A percentile compares a stretch with the other conserved stretches of the same genome.
Evolutionary conservation across 2,329 filamentous ascomycete genomes (phyloP).

Genomic region (Rutstroemia sydowiana): DNA sequence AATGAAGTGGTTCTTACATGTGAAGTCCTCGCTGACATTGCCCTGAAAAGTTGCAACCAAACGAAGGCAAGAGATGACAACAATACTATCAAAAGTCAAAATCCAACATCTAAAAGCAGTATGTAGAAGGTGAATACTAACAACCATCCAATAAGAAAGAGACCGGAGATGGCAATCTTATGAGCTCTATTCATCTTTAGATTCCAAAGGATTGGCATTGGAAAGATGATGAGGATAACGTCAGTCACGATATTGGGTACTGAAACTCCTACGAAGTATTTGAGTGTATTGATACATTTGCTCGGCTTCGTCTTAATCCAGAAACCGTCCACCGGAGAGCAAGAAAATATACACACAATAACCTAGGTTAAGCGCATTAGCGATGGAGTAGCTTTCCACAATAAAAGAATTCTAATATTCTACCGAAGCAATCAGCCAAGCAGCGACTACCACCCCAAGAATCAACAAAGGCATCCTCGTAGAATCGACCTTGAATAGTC

Average conservation of each 20-base stretch:
- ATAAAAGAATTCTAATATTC: no score
- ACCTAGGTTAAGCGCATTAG: no score
- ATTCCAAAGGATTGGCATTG: neutral
- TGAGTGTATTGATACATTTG: neutral
- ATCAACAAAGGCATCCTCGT: neutral
- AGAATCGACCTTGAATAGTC: neutral
- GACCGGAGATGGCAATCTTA: neutral
- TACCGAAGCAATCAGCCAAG: neutral
- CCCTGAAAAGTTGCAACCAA: neutral
- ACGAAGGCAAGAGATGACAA: constrained; percentile 1
- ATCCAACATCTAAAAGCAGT: no score
- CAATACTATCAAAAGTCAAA: neutral
- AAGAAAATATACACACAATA: neutral
- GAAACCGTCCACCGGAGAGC: neutral
- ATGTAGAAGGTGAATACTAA: no score
- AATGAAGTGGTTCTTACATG: no score
- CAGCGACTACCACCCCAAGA: neutral
- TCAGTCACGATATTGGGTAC: neutral
- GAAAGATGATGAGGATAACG: neutral
- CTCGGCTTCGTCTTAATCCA: neutral
- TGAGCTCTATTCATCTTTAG: neutral
- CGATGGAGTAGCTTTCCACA: no score
- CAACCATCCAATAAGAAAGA: neutral
- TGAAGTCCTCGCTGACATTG: neutral
- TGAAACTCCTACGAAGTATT: neutral